A percentile compares a stretch with the other conserved stretches of the same genome.
phyloP scores from a whole-genome alignment of 2,329 filamentous ascomycete species.

The Ophiostoma novo-ulmi region DNA sequence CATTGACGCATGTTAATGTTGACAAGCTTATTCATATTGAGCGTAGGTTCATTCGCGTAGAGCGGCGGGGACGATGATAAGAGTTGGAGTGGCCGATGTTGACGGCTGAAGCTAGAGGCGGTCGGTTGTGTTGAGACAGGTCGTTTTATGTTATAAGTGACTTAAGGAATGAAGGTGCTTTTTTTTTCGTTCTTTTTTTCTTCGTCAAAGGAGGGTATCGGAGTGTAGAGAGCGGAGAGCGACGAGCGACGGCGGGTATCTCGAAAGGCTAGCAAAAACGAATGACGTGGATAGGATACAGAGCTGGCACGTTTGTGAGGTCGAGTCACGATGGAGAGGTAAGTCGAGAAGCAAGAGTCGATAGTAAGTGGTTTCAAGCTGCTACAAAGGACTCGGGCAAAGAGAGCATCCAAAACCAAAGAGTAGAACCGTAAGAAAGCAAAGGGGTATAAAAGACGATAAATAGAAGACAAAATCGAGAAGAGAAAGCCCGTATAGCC shows the following conservation, averaged over 20 bases:
- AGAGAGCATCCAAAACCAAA: not conserved
- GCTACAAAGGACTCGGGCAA: not conserved
- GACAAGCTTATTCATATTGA: constrained; percentile 61
- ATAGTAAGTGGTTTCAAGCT: not conserved
- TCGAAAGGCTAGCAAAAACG: constrained; percentile 4
- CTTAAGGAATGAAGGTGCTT: not conserved
- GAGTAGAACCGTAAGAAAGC: not conserved
- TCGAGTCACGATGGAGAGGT: not conserved
- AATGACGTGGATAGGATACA: not conserved
- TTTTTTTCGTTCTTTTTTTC: not conserved
- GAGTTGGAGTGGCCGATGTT: not conserved
- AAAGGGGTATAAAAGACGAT: constrained; percentile 7
- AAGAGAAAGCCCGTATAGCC: constrained; percentile 8
- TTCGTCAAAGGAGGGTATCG: constrained; percentile 17
- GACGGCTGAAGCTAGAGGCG: not conserved
- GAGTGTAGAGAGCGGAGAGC: too few relatives aligned
- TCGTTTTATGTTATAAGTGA: not conserved
- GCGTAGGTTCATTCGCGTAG: constrained; percentile 28
- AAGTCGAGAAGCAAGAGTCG: not conserved
- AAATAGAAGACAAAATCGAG: not conserved
- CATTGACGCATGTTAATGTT: constrained; percentile 61
- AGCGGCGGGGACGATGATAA: not conserved
- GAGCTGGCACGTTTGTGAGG: not conserved
- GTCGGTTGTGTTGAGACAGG: not conserved
- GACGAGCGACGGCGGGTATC: constrained; percentile 15